These are phyloP conservation scores for Phytophthora sansomeana DNA, from an alignment of 352 stramenopile species.

Conservation along the genomic window DNA sequence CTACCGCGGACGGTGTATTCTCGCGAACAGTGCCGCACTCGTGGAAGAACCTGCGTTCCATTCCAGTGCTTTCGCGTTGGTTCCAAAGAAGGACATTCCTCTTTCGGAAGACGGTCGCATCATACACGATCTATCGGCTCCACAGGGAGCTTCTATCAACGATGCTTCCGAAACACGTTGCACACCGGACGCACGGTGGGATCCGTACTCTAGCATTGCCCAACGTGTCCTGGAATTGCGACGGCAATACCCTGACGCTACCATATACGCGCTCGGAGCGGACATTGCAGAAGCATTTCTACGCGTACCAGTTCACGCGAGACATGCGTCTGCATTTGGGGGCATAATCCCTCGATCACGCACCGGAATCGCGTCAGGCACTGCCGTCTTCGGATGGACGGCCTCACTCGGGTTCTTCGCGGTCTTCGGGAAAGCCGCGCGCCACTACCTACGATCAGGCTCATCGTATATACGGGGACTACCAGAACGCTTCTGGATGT, in stretches of 20 bases:
- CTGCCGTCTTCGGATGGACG: conserved; percentile 9
- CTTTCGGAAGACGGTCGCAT: background rate
- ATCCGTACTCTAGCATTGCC: background rate
- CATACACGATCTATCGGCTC: conserved; percentile 2
- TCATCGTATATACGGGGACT: background rate
- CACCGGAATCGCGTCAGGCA: background rate
- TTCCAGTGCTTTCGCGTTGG: conserved; percentile 7
- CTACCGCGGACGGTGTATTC: background rate
- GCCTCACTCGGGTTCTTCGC: conserved; percentile 9
- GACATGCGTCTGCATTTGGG: no score
- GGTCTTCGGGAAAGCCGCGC: conserved; percentile 1
- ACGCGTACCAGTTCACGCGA: conserved; percentile 4
- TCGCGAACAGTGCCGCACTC: background rate
- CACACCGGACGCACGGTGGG: background rate
- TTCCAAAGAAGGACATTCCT: conserved; percentile 8
- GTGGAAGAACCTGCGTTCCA: conserved; percentile 1
- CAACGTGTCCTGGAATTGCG: background rate
- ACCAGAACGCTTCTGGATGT: no score
- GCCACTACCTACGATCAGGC: background rate
- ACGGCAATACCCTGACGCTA: background rate
- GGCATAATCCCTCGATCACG: background rate
- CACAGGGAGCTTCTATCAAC: background rate
- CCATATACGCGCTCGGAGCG: conserved; percentile 4
- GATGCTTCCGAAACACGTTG: background rate
- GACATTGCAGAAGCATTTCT: conserved; percentile 12